phyloP scores from a whole-genome alignment of 306 rosid genomes.

The Fragaria vesca region DNA sequence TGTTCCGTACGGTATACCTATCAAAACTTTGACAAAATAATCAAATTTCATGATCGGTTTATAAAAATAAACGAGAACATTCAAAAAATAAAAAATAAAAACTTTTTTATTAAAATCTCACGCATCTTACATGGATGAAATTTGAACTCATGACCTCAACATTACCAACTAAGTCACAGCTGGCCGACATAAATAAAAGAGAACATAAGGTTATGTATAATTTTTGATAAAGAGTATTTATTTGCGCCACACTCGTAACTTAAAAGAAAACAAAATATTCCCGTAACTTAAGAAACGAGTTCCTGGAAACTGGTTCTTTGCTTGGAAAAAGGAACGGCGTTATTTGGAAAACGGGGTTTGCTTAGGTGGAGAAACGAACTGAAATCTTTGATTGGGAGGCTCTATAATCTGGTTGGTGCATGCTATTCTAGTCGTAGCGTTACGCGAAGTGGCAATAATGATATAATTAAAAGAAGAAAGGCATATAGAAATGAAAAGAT shows the following conservation, averaged over 20 bases:
- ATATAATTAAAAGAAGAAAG: neutral
- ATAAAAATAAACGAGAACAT: neutral
- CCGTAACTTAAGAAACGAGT: neutral
- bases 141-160: too few relatives aligned
- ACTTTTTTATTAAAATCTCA: too few relatives aligned
- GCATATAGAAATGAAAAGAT: neutral
- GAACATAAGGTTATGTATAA: neutral
- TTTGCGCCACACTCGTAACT: neutral
- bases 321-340: neutral
- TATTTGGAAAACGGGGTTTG: neutral
- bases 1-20: neutral
- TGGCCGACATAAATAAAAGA: neutral
- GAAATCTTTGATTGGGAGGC: neutral
- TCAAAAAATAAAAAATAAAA: too few relatives aligned
- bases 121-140: too few relatives aligned
- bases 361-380: neutral
- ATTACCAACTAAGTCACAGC: too few relatives aligned
- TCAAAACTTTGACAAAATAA: too few relatives aligned
- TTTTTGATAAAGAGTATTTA: neutral
- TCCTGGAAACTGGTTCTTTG: neutral
- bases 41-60: too few relatives aligned
- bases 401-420: neutral
- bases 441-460: neutral
- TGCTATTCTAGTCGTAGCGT: neutral
- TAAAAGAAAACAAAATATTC: neutral